Percentiles rank a stretch among this genome's conserved stretches.
These are phyloP conservation scores for Leishmania martiniquensis DNA, from an alignment of 208 protist genomes.

Conservation along the genomic window DNA sequence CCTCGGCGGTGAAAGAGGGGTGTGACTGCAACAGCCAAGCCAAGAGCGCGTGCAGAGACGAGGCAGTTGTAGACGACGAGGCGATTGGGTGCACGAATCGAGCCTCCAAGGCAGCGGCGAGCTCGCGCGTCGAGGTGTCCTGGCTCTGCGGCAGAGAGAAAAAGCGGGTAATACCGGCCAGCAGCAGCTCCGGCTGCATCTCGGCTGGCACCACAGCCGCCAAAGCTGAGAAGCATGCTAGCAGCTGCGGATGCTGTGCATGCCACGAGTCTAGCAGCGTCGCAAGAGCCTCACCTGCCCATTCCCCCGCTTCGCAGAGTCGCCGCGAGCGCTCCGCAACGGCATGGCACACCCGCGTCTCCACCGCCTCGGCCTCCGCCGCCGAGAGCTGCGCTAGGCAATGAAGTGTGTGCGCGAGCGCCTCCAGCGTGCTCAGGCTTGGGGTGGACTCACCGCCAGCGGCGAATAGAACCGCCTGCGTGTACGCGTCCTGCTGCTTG, in stretches of 20 bases:
- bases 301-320: conserved; percentile 11
- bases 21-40: conserved; percentile 36
- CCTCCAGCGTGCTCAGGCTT: conserved; percentile 23
- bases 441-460: conserved; percentile 8
- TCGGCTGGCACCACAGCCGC: conserved; percentile 14
- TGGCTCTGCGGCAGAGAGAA: conserved; percentile 11
- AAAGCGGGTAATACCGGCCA: conserved; percentile 21
- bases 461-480: conserved; percentile 39
- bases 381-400: conserved; percentile 27
- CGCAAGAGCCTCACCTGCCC: conserved; percentile 24
- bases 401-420: conserved; percentile 25
- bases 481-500: conserved; percentile 23
- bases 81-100: conserved; percentile 16
- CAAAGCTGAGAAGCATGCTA: conserved; percentile 30
- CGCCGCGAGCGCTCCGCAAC: conserved; percentile 4
- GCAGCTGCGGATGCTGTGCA: conserved; percentile 27
- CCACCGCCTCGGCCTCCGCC: conserved; percentile 7
- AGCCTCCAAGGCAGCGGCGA: conserved; percentile 1
- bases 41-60: conserved; percentile 13
- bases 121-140: conserved; percentile 18
- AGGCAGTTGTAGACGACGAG: not conserved
- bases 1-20: conserved; percentile 25
- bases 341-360: conserved; percentile 2
- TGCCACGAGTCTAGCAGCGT: conserved; percentile 38
- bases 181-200: conserved; percentile 28